Evolutionary conservation across 2,329 filamentous ascomycete species (phyloP), one percentile per base, ranked within the genome.

Genomic region (Fusarium sp.): DNA sequence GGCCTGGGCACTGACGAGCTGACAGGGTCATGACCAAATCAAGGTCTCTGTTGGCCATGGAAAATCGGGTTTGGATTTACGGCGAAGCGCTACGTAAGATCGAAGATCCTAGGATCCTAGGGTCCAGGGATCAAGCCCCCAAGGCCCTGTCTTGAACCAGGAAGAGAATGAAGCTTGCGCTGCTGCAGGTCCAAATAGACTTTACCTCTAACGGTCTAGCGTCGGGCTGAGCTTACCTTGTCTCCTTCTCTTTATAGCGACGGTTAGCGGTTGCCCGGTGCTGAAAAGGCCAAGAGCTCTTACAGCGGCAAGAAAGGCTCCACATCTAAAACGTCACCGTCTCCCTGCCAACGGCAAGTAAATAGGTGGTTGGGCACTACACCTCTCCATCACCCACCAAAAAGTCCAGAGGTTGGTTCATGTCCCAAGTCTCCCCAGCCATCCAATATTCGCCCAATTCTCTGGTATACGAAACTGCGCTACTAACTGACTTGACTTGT

Each of bases 361-460:
- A 74, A 75, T 74, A 76, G 65, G 74, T 76, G 72, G 74, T 64
- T 74, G 74, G 72, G 42, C 49, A 63, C 68, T 56, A 54, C 42
- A 45, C 48, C 45, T 68, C 61, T 67, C 55, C 46, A 60, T 60
- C 63, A 40, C 59, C 61, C 53, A 46, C 70, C 65, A 41, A 71
- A 75, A 75, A 75, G 53, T 72, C 65, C 63, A 67, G 70, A 71
- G 72, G 68, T 56, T 74, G 73, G 73, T 72, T 41, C 37, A 42
- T 52, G 51, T 61, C 53, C 56, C 71, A 73, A 67, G 53, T 68
- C 69, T 65, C 55, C 70, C 71, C 73, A 74, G 62, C 71, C 73
- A 69, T 72, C 71, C 55, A 60, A 71, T 69, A 74, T 74, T 61
- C 56, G 48, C 63, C 60, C 72, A 67, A 68, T 66, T 24, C 42